These are phyloP conservation scores for Coelastrella sp. DNA, from an alignment of 139 green algal genomes.

Conservation along the genomic window DNA sequence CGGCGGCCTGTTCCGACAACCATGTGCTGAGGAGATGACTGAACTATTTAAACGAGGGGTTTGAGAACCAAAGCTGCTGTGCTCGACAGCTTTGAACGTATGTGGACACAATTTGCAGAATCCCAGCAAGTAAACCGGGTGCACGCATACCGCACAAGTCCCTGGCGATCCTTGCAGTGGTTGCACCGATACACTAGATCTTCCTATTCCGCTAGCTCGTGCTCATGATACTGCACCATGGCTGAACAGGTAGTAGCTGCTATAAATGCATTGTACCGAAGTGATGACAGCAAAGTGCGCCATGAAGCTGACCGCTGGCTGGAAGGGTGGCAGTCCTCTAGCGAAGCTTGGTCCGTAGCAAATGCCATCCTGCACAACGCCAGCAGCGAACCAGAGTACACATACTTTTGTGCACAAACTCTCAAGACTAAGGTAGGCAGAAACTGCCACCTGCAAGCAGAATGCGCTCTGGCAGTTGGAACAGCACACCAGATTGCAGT, in stretches of 20 bases:
- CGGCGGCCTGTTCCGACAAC: no score
- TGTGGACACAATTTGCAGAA: no score
- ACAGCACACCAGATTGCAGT: no score
- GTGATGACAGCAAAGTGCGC: slow-evolving; percentile 68
- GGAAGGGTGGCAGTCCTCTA: slow-evolving; percentile 84
- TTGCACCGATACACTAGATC: background rate
- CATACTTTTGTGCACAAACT: slow-evolving; percentile 92
- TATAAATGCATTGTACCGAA: slow-evolving; percentile 87
- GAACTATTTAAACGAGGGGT: no score
- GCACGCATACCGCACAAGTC: no score
- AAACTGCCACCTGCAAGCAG: background rate
- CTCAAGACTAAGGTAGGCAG: slow-evolving; percentile 89
- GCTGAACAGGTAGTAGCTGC: slow-evolving; percentile 60
- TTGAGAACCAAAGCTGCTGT: no score
- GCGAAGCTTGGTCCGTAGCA: slow-evolving; percentile 79
- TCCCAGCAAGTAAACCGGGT: background rate
- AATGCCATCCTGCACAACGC: slow-evolving; percentile 82
- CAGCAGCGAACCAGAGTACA: slow-evolving; percentile 73
- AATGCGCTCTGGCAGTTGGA: no score
- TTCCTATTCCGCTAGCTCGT: background rate
- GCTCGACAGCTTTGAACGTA: no score
- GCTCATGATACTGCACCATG: background rate
- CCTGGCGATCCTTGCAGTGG: background rate
- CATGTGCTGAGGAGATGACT: no score
- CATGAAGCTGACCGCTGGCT: slow-evolving; percentile 83